These are phyloP conservation scores for Psilocybe mexicana DNA, from an alignment of 1,284 basidiomycete genomes.

Conservation along the genomic window DNA sequence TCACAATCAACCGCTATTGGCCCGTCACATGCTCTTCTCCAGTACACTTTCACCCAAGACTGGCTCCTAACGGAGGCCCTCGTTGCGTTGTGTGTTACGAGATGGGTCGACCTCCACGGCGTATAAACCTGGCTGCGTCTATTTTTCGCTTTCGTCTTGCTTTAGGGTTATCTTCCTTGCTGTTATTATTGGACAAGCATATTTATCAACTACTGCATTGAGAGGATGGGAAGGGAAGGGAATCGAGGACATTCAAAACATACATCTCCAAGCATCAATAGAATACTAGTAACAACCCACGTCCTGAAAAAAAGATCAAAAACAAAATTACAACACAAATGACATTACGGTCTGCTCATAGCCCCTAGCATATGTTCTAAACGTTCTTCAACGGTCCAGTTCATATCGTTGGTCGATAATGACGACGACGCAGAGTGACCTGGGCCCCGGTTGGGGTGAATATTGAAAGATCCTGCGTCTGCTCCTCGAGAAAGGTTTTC, in stretches of 20 bases:
- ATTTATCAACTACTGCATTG: conserved; percentile 27
- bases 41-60: conserved; percentile 62
- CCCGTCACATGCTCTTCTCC: conserved; percentile 58
- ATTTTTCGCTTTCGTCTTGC: conserved; percentile 20
- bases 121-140: conserved; percentile 29
- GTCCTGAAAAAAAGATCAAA: conserved; percentile 21
- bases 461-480: conserved; percentile 81
- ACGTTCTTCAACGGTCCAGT: conserved; percentile 74
- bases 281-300: conserved; percentile 20
- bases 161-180: conserved; percentile 18
- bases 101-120: conserved; percentile 66
- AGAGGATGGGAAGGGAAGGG: conserved; percentile 11
- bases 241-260: conserved; percentile 20
- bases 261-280: conserved; percentile 20
- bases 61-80: conserved; percentile 61
- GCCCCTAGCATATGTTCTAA: conserved; percentile 72
- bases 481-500: conserved; percentile 75
- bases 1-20: conserved; percentile 58
- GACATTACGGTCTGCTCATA: conserved; percentile 37
- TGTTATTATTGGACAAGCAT: conserved; percentile 26
- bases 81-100: conserved; percentile 67
- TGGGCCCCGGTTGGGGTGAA: conserved; percentile 39
- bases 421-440: conserved; percentile 62
- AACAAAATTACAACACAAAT: conserved; percentile 17
- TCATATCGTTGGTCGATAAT: conserved; percentile 58